Evolutionary conservation across 257 asterid species (phyloP), one percentile per base, ranked within the genome.

Genomic region (Gentiana macrophylla): DNA sequence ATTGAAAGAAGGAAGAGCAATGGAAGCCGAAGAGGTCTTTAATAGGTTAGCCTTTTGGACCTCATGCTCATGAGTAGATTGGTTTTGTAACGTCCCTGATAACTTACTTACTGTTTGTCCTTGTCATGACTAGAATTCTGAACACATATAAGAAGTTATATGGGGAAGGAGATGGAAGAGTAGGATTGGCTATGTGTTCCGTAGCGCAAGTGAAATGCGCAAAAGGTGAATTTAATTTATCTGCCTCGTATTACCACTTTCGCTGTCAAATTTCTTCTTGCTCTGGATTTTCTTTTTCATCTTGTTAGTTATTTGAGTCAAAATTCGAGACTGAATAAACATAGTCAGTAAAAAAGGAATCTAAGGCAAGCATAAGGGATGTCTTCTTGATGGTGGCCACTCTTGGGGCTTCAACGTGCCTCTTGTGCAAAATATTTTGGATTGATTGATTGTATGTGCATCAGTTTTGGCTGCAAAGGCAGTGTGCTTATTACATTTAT

Each of bases 181-280:
- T 81, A 56, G 96, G 84, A 68, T 66, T 83, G 74, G 90, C 89
- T 65, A 72, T 90, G 98, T 78, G 89, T 65, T 84, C 87, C 35
- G 77, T 90, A 71, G 98, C 96, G 63, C 82, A 75, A 59, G 95
- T 71, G 52, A 90, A 90, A 74, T 86, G 94, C 69, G 94, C 89
- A 45, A 79, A 81, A 84, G 98, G 98, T 90, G 57, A 66, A 50
- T 53, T 32, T 50, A 24, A 24, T 24, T 24, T 24, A 24, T 24
- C 24, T 24, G 24, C 24, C 24, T 0, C 24, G 24, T 24, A 24
- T 41, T 41, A 4, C 46, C 9, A 10, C 46, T 41, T 41, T 8
- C 9, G 46, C 9, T 24, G 24, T 44, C 52, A 24, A 50, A 52
- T 59, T 37, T 38, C 59, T 52, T 13, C 8, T n/a, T 62, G 38